Base-by-base conservation (phyloP, 306 rosid species). In the Vigna reflexopilosa region DNA sequence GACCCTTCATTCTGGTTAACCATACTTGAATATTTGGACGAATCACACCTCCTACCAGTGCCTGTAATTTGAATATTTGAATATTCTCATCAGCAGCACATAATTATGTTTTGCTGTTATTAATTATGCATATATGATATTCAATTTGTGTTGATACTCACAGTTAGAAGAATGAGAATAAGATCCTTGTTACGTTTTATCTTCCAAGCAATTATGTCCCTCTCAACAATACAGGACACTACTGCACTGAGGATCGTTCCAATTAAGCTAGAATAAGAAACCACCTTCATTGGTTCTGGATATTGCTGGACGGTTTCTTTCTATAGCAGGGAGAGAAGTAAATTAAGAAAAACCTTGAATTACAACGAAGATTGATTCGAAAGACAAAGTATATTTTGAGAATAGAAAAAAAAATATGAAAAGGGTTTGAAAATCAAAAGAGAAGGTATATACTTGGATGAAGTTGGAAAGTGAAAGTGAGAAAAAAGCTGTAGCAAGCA, bases 401-500 rank as follows among this genome's bases (percentile, higher is more conserved):
- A 15, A 44, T 17, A 45, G 6, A 28, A 45, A 1, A 54, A 2
- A 36, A 11, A 2, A 65, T 17, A 54, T 54, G 28, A 11, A 5
- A 76, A 78, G 13, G 19, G 6, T 3, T 9, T 9, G 17, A 55
- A 7, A 52, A 7, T 4, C 3, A 45, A 34, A 65, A 8, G 7
- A n/a, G 30, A 57, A 22, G 19, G 0, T 4, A 32, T 74, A 45
- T 45, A 83, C 85, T 87, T 86, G 96, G 24, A 94, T 68, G 12
- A 83, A 80, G 81, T 81, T 91, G 89, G 87, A 87, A 66, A 91
- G 20, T 28, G 94, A 76, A 61, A 85, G 76, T 14, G 91, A 90
- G 66, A 94, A 73, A 42, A 90, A 81, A 71, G 97, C 81, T 51
- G 86, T 73, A 77, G 83, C 91, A 56, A 90, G 85, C 61, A 91